Percentiles rank a stretch among this genome's conserved stretches.
These are phyloP conservation scores for Diplodia sapinea DNA, from an alignment of 2,329 filamentous ascomycete genomes.

Conservation along the genomic window DNA sequence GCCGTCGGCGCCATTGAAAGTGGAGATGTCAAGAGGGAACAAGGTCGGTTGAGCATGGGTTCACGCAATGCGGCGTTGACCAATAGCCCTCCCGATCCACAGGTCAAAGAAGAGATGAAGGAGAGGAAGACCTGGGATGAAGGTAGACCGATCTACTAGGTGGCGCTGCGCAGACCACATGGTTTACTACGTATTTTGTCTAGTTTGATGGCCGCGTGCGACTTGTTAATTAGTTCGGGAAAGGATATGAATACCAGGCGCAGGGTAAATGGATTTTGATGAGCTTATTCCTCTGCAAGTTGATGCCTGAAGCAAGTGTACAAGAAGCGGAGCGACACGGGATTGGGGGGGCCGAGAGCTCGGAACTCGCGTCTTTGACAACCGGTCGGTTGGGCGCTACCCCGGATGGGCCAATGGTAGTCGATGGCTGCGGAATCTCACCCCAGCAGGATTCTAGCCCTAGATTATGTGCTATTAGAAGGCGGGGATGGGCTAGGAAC, in stretches of 20 bases:
- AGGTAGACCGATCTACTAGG: constrained; percentile 53
- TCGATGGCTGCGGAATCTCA: background rate
- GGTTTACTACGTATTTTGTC: constrained; percentile 1
- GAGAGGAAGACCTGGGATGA: constrained; percentile 55
- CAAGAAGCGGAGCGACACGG: constrained; percentile 1
- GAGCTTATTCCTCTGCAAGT: background rate
- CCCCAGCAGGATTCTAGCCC: background rate
- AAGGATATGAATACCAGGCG: constrained; percentile 20
- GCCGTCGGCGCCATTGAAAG: constrained; percentile 48
- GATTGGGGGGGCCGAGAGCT: constrained; percentile 4
- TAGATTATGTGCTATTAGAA: background rate
- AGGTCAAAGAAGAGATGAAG: constrained; percentile 38
- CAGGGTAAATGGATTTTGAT: background rate
- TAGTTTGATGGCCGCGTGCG: constrained; percentile 11
- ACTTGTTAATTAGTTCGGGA: background rate
- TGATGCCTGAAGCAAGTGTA: background rate
- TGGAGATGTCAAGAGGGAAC: constrained; percentile 33
- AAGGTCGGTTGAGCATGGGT: constrained; percentile 43
- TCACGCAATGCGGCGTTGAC: constrained; percentile 34
- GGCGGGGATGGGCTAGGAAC: background rate
- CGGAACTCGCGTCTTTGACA: background rate
- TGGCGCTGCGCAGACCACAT: background rate
- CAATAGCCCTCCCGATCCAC: constrained; percentile 32
- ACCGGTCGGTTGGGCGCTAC: background rate
- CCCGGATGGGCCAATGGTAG: background rate